Evolutionary conservation across 2,329 filamentous ascomycete genomes (phyloP).

Genomic region (Chrysoporthe austroafricana): DNA sequence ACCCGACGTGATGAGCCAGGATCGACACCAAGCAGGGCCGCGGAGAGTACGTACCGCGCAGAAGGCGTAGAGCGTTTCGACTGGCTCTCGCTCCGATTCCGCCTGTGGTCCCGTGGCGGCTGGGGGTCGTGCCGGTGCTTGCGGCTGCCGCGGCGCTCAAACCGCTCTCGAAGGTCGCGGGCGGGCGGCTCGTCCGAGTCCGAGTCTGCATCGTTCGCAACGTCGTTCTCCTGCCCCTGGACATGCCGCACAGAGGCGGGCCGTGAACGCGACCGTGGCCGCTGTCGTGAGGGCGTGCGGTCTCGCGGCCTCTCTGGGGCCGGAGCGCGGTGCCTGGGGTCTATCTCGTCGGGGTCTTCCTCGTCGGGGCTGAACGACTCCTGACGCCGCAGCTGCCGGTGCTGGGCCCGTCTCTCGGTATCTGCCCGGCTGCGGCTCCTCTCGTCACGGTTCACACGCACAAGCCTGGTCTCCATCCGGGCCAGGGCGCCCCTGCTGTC

Average conservation of each 20-base stretch:
- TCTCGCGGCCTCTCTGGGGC: constrained; percentile 20
- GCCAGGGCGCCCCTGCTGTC: constrained; percentile 34
- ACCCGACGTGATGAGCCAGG: constrained; percentile 20
- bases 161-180: constrained; percentile 27
- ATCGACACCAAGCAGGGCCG: constrained; percentile 13
- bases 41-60: constrained; percentile 36
- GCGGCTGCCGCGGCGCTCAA: constrained; percentile 25
- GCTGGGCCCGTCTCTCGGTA: constrained; percentile 16
- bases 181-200: constrained; percentile 29
- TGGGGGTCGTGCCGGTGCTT: constrained; percentile 35
- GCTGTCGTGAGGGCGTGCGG: constrained; percentile 10
- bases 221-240: constrained; percentile 15
- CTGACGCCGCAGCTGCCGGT: constrained; percentile 15
- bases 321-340: constrained; percentile 31
- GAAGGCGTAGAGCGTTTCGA: constrained; percentile 33
- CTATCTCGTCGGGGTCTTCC: constrained; percentile 20
- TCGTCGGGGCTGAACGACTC: constrained; percentile 24
- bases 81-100: constrained; percentile 34
- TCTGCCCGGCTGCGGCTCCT: constrained; percentile 22
- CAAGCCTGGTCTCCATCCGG: constrained; percentile 27
- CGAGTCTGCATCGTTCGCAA: constrained; percentile 18
- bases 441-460: constrained; percentile 21
- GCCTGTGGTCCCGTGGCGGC: constrained; percentile 32
- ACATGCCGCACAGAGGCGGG: constrained; percentile 31
- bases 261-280: constrained; percentile 33